Evolutionary conservation across 2,329 filamentous ascomycete genomes (phyloP), one percentile per base, ranked within the genome.

Genomic region (Trichoderma oligosporum): DNA sequence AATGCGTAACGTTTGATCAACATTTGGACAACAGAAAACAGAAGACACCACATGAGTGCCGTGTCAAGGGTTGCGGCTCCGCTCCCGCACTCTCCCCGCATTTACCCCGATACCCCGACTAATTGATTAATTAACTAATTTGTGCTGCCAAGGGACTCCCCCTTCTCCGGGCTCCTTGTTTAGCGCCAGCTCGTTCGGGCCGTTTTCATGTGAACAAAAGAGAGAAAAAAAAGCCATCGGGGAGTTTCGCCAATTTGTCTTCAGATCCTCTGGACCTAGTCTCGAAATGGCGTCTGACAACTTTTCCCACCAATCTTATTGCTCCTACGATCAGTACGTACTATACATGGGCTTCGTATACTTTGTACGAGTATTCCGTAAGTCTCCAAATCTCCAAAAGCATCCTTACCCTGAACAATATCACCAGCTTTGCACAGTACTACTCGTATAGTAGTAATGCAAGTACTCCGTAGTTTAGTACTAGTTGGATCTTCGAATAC

Each of bases 161-260:
- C 38, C 35, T 46, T 33, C 22, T 16, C 35, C 9, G 16, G 36
- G 45, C 45, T 44, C 46, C 54, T 36, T 27, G 45, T 14, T 45
- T 57, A 57, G 54, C 54, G 54, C 54, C 36, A 8, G 38, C 29
- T 36, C 51, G 44, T 57, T 57, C 54, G 54, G 54, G 54, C 54
- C 54, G 54, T 57, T 57, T 56, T 33, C 8, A 14, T 41, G 44
- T 42, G 18, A 38, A 41, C 53, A 47, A 48, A 47, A 41, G 48
- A 44, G 14, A 14, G 29, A 41, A 42, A 47, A 48, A 47, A 41
- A 56, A 44, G 14, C 45, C 54, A 44, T 57, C 54, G 54, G 54
- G 54, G 54, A 57, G 54, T 57, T 42, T 57, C 54, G 54, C 46
- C 54, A 55, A 41, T 7, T 18, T 22, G 7, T 38, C 27, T 31